Evolutionary conservation across 345 rosid species (phyloP), one percentile per base, ranked within the genome.

Genomic region (Brassica rapa): DNA sequence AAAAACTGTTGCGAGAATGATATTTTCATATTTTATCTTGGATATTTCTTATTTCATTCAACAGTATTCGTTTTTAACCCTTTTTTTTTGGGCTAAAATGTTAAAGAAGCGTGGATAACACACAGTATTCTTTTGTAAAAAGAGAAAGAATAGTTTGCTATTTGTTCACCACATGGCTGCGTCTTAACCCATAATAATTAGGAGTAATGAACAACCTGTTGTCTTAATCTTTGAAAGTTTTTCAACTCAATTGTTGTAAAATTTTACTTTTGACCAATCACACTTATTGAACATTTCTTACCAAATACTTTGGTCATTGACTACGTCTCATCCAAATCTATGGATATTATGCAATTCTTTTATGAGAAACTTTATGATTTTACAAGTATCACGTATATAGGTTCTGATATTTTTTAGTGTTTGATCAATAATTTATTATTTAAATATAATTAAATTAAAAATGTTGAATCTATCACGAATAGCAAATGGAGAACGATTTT

Each of bases 141-240:
- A 25, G 29, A 25, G 29, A 25, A 25, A 25, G 29, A 25, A 25
- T 25, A 25, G 29, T 25, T 25, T 25, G 29, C 29, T 25, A 25
- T 25, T 3, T 25, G 29, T 25, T 25, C 29, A 25, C 4, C 29
- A 25, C 29, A 25, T 25, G 29, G 29, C 29, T 25, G 29, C 1
- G 29, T 25, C 29, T 25, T 25, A 25, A 25, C 29, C 29, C 4
- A 41, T 2, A 4, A 49, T n/a, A 49, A n/a, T 49, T 49, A 49
- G 56, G 56, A 49, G 56, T 49, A n/a, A 5, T 5, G 56, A 49
- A 41, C 49, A 41, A 49, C 19, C 56, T 49, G 19, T 49, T 49
- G 56, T 72, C 68, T 72, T 61, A 71, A 71, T 35, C 3, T 16
- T 63, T 35, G 27, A 62, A 30, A 62, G 39, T 30, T 3, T n/a